phyloP scores from a whole-genome alignment of 2,329 filamentous ascomycete species.

The Penicillium corylophilum region DNA sequence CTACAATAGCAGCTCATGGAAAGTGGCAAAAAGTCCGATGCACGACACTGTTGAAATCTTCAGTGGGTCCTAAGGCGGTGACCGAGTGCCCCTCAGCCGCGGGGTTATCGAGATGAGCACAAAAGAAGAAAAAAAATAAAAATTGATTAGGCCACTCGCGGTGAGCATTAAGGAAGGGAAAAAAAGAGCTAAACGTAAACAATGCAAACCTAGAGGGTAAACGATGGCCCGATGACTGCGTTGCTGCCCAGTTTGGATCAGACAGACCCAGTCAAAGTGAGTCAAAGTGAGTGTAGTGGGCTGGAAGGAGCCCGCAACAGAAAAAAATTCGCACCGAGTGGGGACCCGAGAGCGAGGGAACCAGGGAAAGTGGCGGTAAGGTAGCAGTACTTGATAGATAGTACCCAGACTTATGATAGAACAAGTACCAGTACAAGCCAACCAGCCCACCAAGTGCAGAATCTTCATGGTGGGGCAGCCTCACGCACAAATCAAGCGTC shows the following conservation, averaged over 20 bases:
- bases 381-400: not conserved
- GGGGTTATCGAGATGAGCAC: constrained; percentile 4
- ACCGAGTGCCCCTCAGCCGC: constrained; percentile 19
- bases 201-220: constrained; percentile 10
- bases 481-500: not conserved
- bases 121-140: not conserved
- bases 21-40: constrained; percentile 14
- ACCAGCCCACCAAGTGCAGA: constrained; percentile 32
- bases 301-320: constrained; percentile 15
- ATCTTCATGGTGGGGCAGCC: constrained; percentile 27
- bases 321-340: constrained; percentile 30
- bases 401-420: not conserved
- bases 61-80: constrained; percentile 25
- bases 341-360: constrained; percentile 21
- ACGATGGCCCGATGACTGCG: constrained; percentile 28
- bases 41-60: constrained; percentile 11
- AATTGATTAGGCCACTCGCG: not conserved
- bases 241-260: constrained; percentile 39
- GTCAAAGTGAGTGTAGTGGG: constrained; percentile 9
- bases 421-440: constrained; percentile 9
- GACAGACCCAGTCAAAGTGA: not conserved
- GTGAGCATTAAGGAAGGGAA: constrained; percentile 1
- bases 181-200: constrained; percentile 12
- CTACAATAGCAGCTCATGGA: not conserved
- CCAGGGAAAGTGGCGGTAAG: constrained; percentile 25